These are phyloP conservation scores for Rhodotorula paludigena DNA, from an alignment of 768 basidiomycete genomes.

Conservation along the genomic window DNA sequence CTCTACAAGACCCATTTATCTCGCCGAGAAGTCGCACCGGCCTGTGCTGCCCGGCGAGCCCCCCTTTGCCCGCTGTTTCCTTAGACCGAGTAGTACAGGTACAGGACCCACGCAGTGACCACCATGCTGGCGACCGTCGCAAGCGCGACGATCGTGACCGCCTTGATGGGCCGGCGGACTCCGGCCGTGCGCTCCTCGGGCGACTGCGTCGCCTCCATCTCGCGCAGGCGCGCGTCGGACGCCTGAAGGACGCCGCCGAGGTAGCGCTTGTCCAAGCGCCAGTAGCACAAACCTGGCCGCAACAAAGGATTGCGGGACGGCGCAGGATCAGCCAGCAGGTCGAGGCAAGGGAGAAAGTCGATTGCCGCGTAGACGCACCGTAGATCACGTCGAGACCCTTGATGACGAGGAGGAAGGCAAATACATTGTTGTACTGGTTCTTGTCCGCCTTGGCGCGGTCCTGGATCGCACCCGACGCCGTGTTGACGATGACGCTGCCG, in stretches of 20 bases:
- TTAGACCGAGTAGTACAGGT: conserved; percentile 14
- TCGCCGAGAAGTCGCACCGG: no score
- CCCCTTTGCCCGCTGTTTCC: no score
- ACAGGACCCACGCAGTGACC: conserved; percentile 16
- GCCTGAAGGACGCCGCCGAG: conserved; percentile 18
- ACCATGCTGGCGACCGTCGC: conserved; percentile 4
- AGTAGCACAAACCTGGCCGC: conserved; percentile 11
- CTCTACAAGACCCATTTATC: no score
- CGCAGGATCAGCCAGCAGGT: no score
- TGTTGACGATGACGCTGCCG: conserved; percentile 7
- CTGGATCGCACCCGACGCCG: conserved; percentile 17
- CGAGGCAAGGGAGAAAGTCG: background rate
- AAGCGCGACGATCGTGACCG: background rate
- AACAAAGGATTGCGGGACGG: no score
- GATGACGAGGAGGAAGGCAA: conserved; percentile 24
- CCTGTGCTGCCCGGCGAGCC: no score
- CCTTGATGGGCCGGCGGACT: background rate
- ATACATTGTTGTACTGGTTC: conserved; percentile 11
- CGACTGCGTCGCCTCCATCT: background rate
- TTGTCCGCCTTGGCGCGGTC: background rate
- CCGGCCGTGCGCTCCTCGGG: background rate
- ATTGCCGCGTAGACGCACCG: background rate
- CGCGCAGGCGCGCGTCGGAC: conserved; percentile 1
- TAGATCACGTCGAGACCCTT: conserved; percentile 12
- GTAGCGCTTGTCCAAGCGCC: background rate